Base-by-base conservation (phyloP, 2,329 filamentous ascomycete genomes). In the Colletotrichum chlorophyti region DNA sequence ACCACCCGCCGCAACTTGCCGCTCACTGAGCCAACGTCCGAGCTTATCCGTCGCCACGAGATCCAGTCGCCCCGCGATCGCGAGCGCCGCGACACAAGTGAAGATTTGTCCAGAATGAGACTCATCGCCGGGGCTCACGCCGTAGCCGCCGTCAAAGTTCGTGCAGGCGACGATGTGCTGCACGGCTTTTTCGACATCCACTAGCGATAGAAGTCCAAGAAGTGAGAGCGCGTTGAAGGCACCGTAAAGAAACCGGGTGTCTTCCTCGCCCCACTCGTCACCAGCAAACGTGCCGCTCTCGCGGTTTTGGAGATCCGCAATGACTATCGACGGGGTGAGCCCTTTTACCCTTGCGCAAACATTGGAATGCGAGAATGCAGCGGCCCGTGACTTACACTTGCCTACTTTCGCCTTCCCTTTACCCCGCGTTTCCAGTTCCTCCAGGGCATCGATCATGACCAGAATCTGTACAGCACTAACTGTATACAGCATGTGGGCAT, bases 41-140 rank as follows among this genome's bases (percentile, higher is more conserved):
- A 98, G 79, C 65, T 89, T 90, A 70, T 97, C 91, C 61, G 84
- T 84, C 69, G 97, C 87, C 41, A 97, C 88, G 14, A 94, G 77
- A 67, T 97, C 92, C 42, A 97, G 82, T 42, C 91, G 85, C 19
- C 86, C 87, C 35, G 90, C 92, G 65, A 99, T 97, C 38, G 90
- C 84, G 55, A 99, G 80, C 17, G 94, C 92, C 11, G 88, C 93
- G 17, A 98, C 82, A 71, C 95, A 99, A 6, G 94, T 97, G 72
- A 96, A 97, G 41, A 98, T 92, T 75, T 99, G 95, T 12, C 93
- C 95, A 1, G 94, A 88, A 73, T 99, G 95, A 23, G 93, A 96
- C 75, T 99, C 95, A 15, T 93, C 93, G 8, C 93, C 93, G 1
- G 95, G 95, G 37, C 85, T 86, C 37, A 93, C 89, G 14, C 95